These are phyloP conservation scores for Gaeumannomyces sp. DNA, from an alignment of 2,329 filamentous ascomycete genomes.

Conservation along the genomic window DNA sequence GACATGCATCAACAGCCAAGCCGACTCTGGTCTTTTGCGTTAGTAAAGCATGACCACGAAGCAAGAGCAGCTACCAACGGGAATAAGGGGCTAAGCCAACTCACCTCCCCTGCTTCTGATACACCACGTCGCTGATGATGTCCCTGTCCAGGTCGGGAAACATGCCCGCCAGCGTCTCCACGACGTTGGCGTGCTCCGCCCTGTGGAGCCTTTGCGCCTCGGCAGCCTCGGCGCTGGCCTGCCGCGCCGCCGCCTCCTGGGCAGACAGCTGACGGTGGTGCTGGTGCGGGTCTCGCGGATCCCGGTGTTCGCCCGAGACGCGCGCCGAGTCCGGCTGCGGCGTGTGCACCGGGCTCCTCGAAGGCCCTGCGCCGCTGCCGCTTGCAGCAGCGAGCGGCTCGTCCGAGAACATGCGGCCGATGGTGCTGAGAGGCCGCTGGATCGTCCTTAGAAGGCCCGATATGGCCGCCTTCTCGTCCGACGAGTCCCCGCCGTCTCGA, in stretches of 20 bases:
- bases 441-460: constrained; percentile 83
- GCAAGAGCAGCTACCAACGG: constrained; percentile 3
- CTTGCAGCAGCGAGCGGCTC: constrained; percentile 35
- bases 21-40: constrained; percentile 55
- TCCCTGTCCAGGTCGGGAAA: constrained; percentile 93
- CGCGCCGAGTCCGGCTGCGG: constrained; percentile 25
- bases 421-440: constrained; percentile 82
- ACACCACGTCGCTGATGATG: constrained; percentile 92
- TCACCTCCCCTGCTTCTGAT: constrained; percentile 89
- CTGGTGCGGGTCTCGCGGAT: too few species aligned
- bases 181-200: constrained; percentile 82
- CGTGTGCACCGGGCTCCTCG: constrained; percentile 30
- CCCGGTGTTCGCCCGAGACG: not conserved
- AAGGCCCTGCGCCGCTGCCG: not conserved
- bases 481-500: constrained; percentile 35
- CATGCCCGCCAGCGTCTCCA: constrained; percentile 93
- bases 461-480: constrained; percentile 66
- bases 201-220: constrained; percentile 78
- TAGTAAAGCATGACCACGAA: constrained; percentile 13
- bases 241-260: constrained; percentile 81
- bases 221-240: constrained; percentile 83
- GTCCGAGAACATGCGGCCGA: constrained; percentile 89
- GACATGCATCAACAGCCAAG: constrained; percentile 77
- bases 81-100: constrained; percentile 37
- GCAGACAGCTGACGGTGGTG: constrained; percentile 52